phyloP scores from a whole-genome alignment of 78 protist genomes.

The Emiliania huxleyi region DNA sequence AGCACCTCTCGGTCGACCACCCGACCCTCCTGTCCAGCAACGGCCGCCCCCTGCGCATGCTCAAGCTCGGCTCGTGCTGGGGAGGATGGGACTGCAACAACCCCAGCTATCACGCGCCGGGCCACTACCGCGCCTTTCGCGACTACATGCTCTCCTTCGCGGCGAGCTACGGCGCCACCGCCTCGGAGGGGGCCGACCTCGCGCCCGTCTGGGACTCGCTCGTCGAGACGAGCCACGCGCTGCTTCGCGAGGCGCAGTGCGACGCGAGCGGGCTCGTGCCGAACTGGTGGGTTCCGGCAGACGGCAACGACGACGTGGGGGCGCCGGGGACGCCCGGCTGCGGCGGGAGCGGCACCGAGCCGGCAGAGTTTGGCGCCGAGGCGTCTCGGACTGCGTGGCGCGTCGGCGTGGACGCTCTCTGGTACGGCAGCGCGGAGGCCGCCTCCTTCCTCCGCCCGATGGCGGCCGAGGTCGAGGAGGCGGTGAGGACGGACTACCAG shows the following conservation, averaged over 20 bases:
- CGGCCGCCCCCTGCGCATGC: neutral
- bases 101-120: neutral
- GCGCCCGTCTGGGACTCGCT: neutral
- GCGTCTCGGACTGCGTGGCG: neutral
- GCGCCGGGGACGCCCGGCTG: neutral
- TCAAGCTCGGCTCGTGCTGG: neutral
- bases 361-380: neutral
- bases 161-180: neutral
- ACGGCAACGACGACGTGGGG: neutral
- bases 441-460: neutral
- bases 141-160: neutral
- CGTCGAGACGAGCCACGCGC: neutral
- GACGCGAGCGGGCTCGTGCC: neutral
- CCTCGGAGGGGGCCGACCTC: neutral
- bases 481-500: neutral
- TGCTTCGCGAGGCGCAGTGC: neutral
- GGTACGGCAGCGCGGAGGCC: neutral
- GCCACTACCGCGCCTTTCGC: constrained; percentile 1
- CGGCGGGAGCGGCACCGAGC: neutral
- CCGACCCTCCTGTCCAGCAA: neutral
- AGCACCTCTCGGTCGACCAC: neutral
- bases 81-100: neutral
- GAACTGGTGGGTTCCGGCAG: neutral
- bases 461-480: neutral
- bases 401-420: neutral